Base-by-base conservation (phyloP, 2,329 filamentous ascomycete genomes). In the Fonsecaea pugnacius region DNA sequence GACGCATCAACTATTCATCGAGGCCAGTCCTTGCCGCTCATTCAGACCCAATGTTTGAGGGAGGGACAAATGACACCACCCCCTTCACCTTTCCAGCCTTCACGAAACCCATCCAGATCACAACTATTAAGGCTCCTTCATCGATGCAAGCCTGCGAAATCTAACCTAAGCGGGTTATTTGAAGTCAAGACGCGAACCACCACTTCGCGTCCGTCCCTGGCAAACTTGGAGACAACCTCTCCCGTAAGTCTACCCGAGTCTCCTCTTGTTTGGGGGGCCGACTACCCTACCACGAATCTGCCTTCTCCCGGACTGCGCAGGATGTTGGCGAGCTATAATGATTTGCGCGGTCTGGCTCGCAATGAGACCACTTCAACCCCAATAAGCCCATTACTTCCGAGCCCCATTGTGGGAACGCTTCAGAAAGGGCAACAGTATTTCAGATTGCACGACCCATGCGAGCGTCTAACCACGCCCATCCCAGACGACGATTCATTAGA, bases 51-150 rank as follows among this genome's bases (percentile, higher is more conserved):
- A 43, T 61, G 59, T 51, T 48, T 62, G 46, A 55, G 18, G 9
- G 62, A 62, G 53, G 59, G 46, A 61, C 62, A 62, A 43, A 50
- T 64, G 38, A 65, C 60, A 36, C 65, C 65, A 18, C 58, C 65
- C 33, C 35, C 64, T 2, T 62, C 60, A 27, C 63, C 65, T 35
- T 30, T 40, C 27, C 46, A 10, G 38, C 24, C 18, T 5, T n/a
- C 55, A 24, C 43, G 52, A 18, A 30, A 64, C 38, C 46, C n/a
- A 18, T 38, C 56, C 4, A 48, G 57, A 50, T 38, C 63, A 35
- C 64, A 67, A 30, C 50, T 69, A 21, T 65, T 60, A n/a, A 66
- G 56, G 50, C 57, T 69, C 18, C 63, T 69, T 24, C 60, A 46
- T 35, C 55, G 62, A 21, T 64, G 62, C 36, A 59, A 56, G 18